Evolutionary conservation across 2,329 filamentous ascomycete genomes (phyloP).

Genomic region (Daldinia eschscholtzii): DNA sequence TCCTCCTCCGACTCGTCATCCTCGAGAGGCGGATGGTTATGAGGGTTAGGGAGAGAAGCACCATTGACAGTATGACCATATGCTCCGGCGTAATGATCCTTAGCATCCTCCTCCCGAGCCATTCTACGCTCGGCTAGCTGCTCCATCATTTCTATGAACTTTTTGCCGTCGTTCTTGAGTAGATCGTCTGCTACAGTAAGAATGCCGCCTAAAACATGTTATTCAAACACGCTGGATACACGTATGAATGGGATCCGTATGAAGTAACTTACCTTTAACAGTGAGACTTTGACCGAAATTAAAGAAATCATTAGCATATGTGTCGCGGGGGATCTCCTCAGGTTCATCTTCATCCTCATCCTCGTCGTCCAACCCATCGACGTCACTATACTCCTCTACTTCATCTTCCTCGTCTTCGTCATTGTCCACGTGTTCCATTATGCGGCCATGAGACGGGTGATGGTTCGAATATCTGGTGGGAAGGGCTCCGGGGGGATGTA

Average conservation of each 20-base stretch:
- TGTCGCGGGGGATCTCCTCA: slow-evolving; percentile 68
- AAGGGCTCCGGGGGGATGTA: slow-evolving; percentile 69
- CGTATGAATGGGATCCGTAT: slow-evolving; percentile 32
- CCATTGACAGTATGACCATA: slow-evolving; percentile 71
- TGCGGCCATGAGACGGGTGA: slow-evolving; percentile 80
- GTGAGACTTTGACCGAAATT: slow-evolving; percentile 98
- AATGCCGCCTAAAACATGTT: slow-evolving; percentile 82
- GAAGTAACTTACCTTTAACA: slow-evolving; percentile 76
- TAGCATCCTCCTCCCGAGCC: slow-evolving; percentile 93
- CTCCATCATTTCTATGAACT: slow-evolving; percentile 99
- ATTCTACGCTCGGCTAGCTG: slow-evolving; percentile 97
- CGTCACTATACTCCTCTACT: slow-evolving; percentile 64
- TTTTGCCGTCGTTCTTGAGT: slow-evolving; percentile 98
- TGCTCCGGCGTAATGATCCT: slow-evolving; percentile 70
- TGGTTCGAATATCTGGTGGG: slow-evolving; percentile 71
- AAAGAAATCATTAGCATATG: slow-evolving; percentile 86
- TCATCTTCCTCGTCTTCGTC: slow-evolving; percentile 69
- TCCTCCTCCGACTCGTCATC: slow-evolving; percentile 81
- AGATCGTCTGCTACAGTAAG: slow-evolving; percentile 98
- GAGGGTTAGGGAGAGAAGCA: slow-evolving; percentile 65
- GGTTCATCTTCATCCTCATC: slow-evolving; percentile 67
- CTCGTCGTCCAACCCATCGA: slow-evolving; percentile 62
- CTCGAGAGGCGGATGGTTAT: slow-evolving; percentile 82
- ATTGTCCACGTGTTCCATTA: slow-evolving; percentile 74
- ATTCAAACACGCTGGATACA: slow-evolving; percentile 47